Base-by-base conservation (phyloP, 345 rosid genomes). In the Litchi chinensis region DNA sequence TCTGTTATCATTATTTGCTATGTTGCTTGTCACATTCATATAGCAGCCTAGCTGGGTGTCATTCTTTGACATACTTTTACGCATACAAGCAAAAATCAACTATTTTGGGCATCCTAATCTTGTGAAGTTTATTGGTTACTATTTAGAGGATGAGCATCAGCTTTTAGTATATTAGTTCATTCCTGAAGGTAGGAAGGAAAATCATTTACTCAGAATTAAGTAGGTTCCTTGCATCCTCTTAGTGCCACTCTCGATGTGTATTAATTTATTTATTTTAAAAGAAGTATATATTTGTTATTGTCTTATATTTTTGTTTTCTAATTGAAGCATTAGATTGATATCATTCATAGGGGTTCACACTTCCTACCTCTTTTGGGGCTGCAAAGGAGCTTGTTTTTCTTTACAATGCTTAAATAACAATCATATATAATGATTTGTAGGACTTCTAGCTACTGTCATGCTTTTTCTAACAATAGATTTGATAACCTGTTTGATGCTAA, bases 361-460 rank as follows among this genome's bases (percentile, higher is more conserved):
- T 87, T 87, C 82, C 95, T 90, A 77, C 97, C 99, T 11, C 94
- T 96, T 82, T 83, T 80, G 93, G 92, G 79, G 98, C 99, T 70
- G 99, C 99, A 26, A 90, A 85, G 83, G 99, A 98, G 71, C 95
- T 96, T 68, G 98, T 97, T 16, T 96, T 94, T 86, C 99, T 96
- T 74, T 97, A 96, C 79, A 89, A 84, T 81, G 93, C 91, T 40
- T 90, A 94, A 85, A 85, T 91, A 9, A 88, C 91, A 89, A 94
- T 96, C 67, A 96, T 96, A 80, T 96, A 94, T 79, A 86, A 98
- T 4, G 99, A 96, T 87, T 96, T 96, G 3, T 87, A 96, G 94
- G 85, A 89, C 98, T 44, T 91, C 98, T 26, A 93, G 43, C 64
- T 60, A 19, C 37, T 32, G 37, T 32, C 37, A 32, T 1, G 4